Evolutionary conservation across 1,284 basidiomycete species (phyloP), one percentile per base, ranked within the genome.

Genomic region (Chiua sp.): DNA sequence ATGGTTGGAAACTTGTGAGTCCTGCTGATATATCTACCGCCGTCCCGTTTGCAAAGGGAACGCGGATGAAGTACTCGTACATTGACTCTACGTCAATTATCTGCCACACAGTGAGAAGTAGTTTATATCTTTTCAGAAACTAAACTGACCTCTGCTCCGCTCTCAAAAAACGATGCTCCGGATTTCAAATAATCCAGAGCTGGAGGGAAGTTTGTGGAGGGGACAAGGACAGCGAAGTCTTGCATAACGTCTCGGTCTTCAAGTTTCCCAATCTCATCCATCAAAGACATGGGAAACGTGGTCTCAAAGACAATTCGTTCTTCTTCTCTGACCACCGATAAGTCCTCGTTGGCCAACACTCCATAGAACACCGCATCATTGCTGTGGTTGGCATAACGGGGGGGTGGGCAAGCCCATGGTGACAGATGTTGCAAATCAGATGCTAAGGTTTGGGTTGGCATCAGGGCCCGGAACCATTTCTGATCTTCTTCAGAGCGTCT

Each of bases 291-390:
- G 22, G 6, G 20, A n/a, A 46, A 48, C n/a, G 51, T 67, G 23
- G 58, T 49, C 50, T 65, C 63, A 16, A 63, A 63, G 12, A 59
- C 65, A 32, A 63, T 22, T 4, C 51, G 50, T 39, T 66, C 66
- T 20, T 67, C 59, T n/a, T 69, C 65, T 26, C 48, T 53, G 3
- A 63, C 26, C 1, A 37, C 30, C 59, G 59, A 69, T 12, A 57
- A 22, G 15, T 37, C n/a, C n/a, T n/a, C n/a, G 8, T 62, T 44
- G 23, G 55, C 15, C 20, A 56, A 44, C 28, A n/a, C 8, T n/a
- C 46, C 47, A 33, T 33, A 12, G 32, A 54, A 51, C 0, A 30
- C 28, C 3, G 51, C 53, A n/a, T 47, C 12, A 6, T 28, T 42
- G 15, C 35, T 55, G 7, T 37, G 28, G 10, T 53, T 42, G 51